These are phyloP conservation scores for Thielaviopsis cerberus DNA, from an alignment of 2,329 filamentous ascomycete species.

Conservation along the genomic window DNA sequence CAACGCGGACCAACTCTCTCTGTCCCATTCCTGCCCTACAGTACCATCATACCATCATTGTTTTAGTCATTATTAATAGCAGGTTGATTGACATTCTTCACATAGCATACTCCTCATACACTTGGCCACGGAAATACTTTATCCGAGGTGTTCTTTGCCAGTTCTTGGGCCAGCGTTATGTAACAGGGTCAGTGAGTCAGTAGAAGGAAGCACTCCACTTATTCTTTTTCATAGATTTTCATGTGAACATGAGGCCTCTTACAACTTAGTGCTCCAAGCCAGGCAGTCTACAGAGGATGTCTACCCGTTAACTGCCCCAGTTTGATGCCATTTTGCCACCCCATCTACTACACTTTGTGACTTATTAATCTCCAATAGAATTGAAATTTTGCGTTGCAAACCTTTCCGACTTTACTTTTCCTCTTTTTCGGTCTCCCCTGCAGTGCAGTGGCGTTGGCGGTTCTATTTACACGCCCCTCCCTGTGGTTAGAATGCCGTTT, in stretches of 20 bases:
- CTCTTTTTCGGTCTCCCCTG: background rate
- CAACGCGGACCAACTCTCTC: no score
- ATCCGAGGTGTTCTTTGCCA: background rate
- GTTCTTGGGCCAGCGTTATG: background rate
- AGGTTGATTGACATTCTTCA: no score
- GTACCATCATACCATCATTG: no score
- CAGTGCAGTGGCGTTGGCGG: background rate
- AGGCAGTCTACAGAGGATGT: background rate
- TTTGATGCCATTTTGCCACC: background rate
- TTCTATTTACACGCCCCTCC: background rate
- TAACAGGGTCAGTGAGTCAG: background rate
- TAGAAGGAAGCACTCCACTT: background rate
- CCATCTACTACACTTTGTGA: no score
- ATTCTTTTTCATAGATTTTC: background rate
- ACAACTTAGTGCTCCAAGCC: background rate
- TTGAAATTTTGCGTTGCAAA: background rate
- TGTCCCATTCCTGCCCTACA: no score
- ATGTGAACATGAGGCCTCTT: background rate
- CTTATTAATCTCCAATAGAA: background rate
- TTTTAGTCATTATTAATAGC: background rate
- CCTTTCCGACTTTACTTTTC: no score
- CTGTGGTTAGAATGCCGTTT: background rate
- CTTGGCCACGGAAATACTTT: background rate
- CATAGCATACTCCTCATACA: no score
- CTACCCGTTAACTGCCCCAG: background rate